Evolutionary conservation across 768 basidiomycete species (phyloP).

Genomic region (Tylopilus plumbeoviolaceoides): DNA sequence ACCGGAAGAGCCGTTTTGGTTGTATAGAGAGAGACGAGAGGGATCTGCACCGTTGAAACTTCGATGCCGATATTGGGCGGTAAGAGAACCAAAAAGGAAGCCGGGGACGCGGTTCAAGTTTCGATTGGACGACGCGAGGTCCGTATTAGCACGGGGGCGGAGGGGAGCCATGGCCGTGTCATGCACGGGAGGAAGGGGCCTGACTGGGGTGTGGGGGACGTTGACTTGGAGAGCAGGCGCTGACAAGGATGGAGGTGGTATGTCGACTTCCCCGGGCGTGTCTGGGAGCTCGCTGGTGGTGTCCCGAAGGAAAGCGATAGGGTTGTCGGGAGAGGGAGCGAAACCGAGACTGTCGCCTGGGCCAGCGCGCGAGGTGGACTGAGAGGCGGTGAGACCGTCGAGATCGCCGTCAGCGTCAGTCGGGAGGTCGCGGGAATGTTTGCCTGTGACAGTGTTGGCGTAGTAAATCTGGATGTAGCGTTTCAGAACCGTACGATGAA

Average conservation of each 20-base stretch:
- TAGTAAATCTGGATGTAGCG: slow-evolving; percentile 72
- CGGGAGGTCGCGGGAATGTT: slow-evolving; percentile 77
- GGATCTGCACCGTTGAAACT: slow-evolving; percentile 13
- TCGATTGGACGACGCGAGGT: slow-evolving; percentile 7
- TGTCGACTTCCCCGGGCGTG: neutral
- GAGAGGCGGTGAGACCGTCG: slow-evolving; percentile 46
- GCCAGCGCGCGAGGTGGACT: slow-evolving; percentile 48
- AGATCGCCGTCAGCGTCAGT: slow-evolving; percentile 59
- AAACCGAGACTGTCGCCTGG: slow-evolving; percentile 47
- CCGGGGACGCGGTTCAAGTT: slow-evolving; percentile 10
- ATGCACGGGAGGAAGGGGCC: slow-evolving; percentile 5
- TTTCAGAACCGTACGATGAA: neutral
- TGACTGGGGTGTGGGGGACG: neutral
- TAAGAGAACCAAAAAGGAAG: slow-evolving; percentile 4
- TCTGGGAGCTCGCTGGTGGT: neutral
- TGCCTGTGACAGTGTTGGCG: slow-evolving; percentile 80
- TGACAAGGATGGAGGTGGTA: neutral
- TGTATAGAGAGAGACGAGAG: neutral
- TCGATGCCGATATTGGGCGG: slow-evolving; percentile 18
- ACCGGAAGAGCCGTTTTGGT: slow-evolving; percentile 5
- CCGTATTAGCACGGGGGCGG: slow-evolving; percentile 28
- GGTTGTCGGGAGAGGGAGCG: slow-evolving; percentile 18
- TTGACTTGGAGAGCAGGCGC: neutral
- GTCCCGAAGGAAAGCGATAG: neutral
- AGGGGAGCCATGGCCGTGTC: neutral